phyloP scores from a whole-genome alignment of 2,329 filamentous ascomycete species.

The Fonsecaea erecta region DNA sequence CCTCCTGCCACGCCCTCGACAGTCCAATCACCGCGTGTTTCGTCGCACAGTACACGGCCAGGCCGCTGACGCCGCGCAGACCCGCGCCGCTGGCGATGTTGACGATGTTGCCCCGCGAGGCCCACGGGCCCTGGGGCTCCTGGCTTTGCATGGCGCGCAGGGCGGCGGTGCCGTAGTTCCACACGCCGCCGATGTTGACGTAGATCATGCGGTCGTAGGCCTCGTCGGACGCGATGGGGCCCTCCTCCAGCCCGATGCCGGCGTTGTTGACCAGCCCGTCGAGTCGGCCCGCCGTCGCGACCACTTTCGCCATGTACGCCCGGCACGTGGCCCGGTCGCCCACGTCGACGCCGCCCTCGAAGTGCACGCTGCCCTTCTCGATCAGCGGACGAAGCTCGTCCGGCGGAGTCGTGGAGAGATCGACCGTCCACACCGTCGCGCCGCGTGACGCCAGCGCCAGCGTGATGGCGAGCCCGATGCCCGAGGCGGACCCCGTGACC shows the following conservation, averaged over 20 bases:
- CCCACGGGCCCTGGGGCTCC: slow-evolving; percentile 38
- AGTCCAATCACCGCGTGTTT: slow-evolving; percentile 54
- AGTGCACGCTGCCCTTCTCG: slow-evolving; percentile 25
- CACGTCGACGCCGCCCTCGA: slow-evolving; percentile 24
- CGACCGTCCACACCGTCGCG: slow-evolving; percentile 24
- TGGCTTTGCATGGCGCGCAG: slow-evolving; percentile 54
- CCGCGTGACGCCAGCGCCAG: slow-evolving; percentile 20
- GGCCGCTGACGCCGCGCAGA: slow-evolving; percentile 19
- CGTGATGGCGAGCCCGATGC: slow-evolving; percentile 65
- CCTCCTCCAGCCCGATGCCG: slow-evolving; percentile 47
- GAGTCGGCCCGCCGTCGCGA: slow-evolving; percentile 55
- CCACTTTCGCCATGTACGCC: slow-evolving; percentile 54
- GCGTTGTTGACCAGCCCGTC: slow-evolving; percentile 41
- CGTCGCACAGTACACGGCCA: slow-evolving; percentile 49
- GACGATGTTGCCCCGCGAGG: slow-evolving; percentile 27
- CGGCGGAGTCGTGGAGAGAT: slow-evolving; percentile 17
- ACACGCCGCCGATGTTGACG: slow-evolving; percentile 52
- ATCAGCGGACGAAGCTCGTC: slow-evolving; percentile 23
- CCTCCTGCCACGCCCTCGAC: slow-evolving; percentile 47
- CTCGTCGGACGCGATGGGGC: slow-evolving; percentile 48
- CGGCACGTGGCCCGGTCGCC: slow-evolving; percentile 7
- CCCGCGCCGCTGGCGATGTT: slow-evolving; percentile 30
- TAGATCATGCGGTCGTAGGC: slow-evolving; percentile 52
- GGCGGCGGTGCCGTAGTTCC: slow-evolving; percentile 51
- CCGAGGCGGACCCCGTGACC: slow-evolving; percentile 67